A percentile compares a stretch with the other conserved stretches of the same genome.
Conservation (phyloP, 768 basidiomycete genomes). For the Lyophyllum shimeji region DNA sequence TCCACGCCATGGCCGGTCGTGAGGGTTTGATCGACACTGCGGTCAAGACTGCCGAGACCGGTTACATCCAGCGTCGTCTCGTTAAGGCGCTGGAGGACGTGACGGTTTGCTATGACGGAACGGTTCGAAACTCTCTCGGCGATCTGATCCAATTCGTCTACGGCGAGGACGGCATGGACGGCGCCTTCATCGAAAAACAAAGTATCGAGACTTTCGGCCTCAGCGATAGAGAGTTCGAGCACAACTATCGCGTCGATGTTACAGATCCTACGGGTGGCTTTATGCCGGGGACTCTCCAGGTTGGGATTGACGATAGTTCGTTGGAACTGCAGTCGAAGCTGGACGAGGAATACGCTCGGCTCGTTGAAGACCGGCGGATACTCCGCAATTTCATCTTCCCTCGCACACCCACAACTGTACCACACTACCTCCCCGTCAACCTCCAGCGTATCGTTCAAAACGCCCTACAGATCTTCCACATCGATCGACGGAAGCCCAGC, state of each 20-base stretch:
- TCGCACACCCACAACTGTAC: slow-evolving; percentile 62
- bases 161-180: slow-evolving; percentile 99
- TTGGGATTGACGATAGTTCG: slow-evolving; percentile 85
- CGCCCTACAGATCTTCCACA: slow-evolving; percentile 94
- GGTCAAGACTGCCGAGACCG: slow-evolving; percentile 99
- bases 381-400: slow-evolving; percentile 88
- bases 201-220: slow-evolving; percentile 87
- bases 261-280: slow-evolving; percentile 83
- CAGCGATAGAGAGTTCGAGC: slow-evolving; percentile 81
- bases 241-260: slow-evolving; percentile 93
- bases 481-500: slow-evolving; percentile 90
- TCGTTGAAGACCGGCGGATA: slow-evolving; percentile 72
- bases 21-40: slow-evolving; percentile 99
- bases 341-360: slow-evolving; percentile 64
- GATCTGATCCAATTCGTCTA: slow-evolving; percentile 97
- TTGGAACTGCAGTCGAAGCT: slow-evolving; percentile 80
- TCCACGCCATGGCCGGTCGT: slow-evolving; percentile 99
- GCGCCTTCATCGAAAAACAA: slow-evolving; percentile 95
- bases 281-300: slow-evolving; percentile 75
- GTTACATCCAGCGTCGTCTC: slow-evolving; percentile 96
- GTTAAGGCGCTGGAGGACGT: slow-evolving; percentile 99
- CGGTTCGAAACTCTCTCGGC: slow-evolving; percentile 94
- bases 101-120: slow-evolving; percentile 96
- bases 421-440: slow-evolving; percentile 94
- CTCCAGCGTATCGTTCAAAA: slow-evolving; percentile 95